Conservation (phyloP, 768 basidiomycete genomes). For the Sarcomyxa edulis region DNA sequence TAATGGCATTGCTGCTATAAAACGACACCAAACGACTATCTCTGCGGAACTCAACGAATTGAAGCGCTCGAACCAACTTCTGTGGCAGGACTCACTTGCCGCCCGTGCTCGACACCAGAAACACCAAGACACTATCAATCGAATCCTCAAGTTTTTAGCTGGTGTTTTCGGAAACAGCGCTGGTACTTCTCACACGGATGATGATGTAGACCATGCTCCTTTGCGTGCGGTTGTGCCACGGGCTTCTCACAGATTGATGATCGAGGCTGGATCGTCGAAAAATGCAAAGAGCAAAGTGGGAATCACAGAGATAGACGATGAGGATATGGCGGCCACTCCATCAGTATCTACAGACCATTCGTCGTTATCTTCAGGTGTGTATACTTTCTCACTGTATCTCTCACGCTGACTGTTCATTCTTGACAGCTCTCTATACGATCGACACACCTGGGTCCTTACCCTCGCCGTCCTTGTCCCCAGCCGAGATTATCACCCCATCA, state of each 20-base stretch:
- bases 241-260: conserved; percentile 57
- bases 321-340: conserved; percentile 21
- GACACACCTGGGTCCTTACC: conserved; percentile 1
- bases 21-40: conserved; percentile 90
- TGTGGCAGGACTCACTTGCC: conserved; percentile 90
- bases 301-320: conserved; percentile 32
- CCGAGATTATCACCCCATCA: too few relatives aligned
- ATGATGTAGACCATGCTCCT: conserved; percentile 25
- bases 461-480: too few relatives aligned
- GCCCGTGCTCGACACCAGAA: conserved; percentile 81
- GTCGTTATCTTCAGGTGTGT: conserved; percentile 20
- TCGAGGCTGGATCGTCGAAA: conserved; percentile 45
- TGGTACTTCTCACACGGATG: conserved; percentile 29
- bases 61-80: conserved; percentile 76
- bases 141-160: conserved; percentile 92
- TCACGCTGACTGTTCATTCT: conserved; percentile 3
- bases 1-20: conserved; percentile 79
- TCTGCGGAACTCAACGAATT: conserved; percentile 84
- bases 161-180: conserved; percentile 74
- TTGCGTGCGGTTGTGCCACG: conserved; percentile 46
- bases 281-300: conserved; percentile 28
- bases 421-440: neutral
- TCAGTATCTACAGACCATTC: conserved; percentile 2
- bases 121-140: conserved; percentile 93
- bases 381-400: conserved; percentile 10